These are phyloP conservation scores for Ascochyta fabae DNA, from an alignment of 2,329 filamentous ascomycete genomes.

Conservation along the genomic window DNA sequence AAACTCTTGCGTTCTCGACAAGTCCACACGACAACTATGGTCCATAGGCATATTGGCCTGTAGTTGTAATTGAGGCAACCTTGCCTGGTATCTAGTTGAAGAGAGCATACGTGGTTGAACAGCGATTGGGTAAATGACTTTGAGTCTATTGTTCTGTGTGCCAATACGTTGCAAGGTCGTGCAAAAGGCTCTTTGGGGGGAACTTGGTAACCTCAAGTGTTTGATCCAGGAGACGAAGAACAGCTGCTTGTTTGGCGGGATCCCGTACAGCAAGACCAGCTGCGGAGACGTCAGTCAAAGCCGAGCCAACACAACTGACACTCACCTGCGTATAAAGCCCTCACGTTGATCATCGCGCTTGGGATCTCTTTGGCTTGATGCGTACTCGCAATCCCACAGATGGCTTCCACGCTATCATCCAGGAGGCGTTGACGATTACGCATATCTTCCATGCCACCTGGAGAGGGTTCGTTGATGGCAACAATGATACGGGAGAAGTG, in stretches of 20 bases:
- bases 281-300: constrained; percentile 13
- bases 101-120: not conserved
- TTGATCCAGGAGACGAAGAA: constrained; percentile 36
- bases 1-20: not conserved
- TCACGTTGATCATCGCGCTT: constrained; percentile 38
- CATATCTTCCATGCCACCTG: constrained; percentile 59
- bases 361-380: constrained; percentile 35
- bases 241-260: constrained; percentile 33
- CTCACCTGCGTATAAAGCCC: constrained; percentile 42
- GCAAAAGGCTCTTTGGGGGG: constrained; percentile 37
- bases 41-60: not conserved
- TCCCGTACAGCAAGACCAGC: constrained; percentile 43
- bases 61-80: not conserved
- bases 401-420: constrained; percentile 56
- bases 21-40: not conserved
- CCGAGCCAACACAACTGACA: not conserved
- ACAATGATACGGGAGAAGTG: constrained; percentile 62
- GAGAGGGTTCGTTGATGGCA: constrained; percentile 59
- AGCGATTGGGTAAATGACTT: not conserved
- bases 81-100: not conserved
- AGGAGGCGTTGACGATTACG: constrained; percentile 53
- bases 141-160: constrained; percentile 17
- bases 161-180: constrained; percentile 40
- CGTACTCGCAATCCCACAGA: constrained; percentile 59
- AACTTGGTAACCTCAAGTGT: constrained; percentile 40